These are phyloP conservation scores for Colletotrichum truncatum DNA, from an alignment of 2,329 filamentous ascomycete genomes.

Conservation along the genomic window DNA sequence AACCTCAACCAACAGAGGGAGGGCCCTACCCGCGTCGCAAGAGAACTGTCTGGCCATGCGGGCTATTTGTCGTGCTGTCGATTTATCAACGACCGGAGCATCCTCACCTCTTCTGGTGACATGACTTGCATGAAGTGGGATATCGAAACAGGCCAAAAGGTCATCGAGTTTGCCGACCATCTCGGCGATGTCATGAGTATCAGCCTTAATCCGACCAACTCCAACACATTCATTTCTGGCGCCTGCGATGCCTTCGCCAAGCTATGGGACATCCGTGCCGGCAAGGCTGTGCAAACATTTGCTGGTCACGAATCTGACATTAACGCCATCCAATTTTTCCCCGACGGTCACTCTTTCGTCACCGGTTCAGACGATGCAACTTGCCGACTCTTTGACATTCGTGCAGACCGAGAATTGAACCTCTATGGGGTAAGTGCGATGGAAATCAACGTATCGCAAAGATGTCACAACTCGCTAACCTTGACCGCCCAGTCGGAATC, in stretches of 20 bases:
- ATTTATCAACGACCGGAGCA: constrained; percentile 98
- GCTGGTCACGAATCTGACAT: constrained; percentile 98
- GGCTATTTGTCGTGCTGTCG: constrained; percentile 98
- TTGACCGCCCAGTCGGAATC: constrained; percentile 79
- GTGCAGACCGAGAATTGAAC: constrained; percentile 84
- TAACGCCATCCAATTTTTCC: constrained; percentile 99
- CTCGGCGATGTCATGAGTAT: constrained; percentile 99
- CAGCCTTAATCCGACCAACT: constrained; percentile 98
- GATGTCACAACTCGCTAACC: constrained; percentile 30
- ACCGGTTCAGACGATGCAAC: constrained; percentile 98
- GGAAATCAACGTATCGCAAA: not conserved
- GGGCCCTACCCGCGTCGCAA: constrained; percentile 94
- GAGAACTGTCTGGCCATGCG: constrained; percentile 95
- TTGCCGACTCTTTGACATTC: constrained; percentile 96
- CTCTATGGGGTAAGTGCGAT: constrained; percentile 70
- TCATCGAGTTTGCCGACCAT: constrained; percentile 98
- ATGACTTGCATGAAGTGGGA: constrained; percentile 99
- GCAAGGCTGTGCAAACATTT: constrained; percentile 98
- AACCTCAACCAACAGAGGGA: constrained; percentile 94
- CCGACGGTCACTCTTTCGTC: constrained; percentile 97
- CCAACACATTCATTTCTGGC: constrained; percentile 99
- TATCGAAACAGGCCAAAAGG: constrained; percentile 96
- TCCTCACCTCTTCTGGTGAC: constrained; percentile 96
- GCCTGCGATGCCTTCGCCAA: constrained; percentile 99
- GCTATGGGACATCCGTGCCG: constrained; percentile 97